Evolutionary conservation across 202 grass and related monocot genomes (phyloP).

Genomic region (Panicum virgatum): DNA sequence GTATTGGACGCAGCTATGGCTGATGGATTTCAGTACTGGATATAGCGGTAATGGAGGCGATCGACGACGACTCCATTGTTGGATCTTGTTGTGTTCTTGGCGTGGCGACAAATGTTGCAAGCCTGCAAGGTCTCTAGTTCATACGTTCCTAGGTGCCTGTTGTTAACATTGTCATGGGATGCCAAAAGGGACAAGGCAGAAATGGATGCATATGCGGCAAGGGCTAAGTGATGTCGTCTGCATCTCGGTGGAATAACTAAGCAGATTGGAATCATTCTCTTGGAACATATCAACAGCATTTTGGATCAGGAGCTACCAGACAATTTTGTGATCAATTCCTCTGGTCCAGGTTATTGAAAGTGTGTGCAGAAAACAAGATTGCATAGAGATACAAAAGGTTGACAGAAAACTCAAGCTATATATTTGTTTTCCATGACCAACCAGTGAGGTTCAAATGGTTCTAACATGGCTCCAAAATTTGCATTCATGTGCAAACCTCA

Average conservation of each 20-base stretch:
- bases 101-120: slow-evolving; percentile 28
- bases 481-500: neutral
- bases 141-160: slow-evolving; percentile 25
- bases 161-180: slow-evolving; percentile 25
- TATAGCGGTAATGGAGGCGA: slow-evolving; percentile 5
- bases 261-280: slow-evolving; percentile 37
- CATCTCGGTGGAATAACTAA: slow-evolving; percentile 46
- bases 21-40: neutral
- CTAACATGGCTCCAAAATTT: slow-evolving; percentile 12
- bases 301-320: slow-evolving; percentile 21
- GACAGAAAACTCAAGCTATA: neutral
- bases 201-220: slow-evolving; percentile 27
- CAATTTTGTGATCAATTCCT: slow-evolving; percentile 51
- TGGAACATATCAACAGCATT: slow-evolving; percentile 42
- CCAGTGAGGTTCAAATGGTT: neutral
- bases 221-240: slow-evolving; percentile 40
- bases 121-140: slow-evolving; percentile 33
- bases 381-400: neutral
- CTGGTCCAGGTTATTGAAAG: slow-evolving; percentile 9
- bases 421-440: neutral
- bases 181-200: neutral
- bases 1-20: neutral
- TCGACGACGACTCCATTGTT: slow-evolving; percentile 22
- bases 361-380: neutral
- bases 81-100: neutral